These are phyloP conservation scores for Stentor roeselii DNA, from an alignment of 73 alveolate species.

Conservation along the genomic window DNA sequence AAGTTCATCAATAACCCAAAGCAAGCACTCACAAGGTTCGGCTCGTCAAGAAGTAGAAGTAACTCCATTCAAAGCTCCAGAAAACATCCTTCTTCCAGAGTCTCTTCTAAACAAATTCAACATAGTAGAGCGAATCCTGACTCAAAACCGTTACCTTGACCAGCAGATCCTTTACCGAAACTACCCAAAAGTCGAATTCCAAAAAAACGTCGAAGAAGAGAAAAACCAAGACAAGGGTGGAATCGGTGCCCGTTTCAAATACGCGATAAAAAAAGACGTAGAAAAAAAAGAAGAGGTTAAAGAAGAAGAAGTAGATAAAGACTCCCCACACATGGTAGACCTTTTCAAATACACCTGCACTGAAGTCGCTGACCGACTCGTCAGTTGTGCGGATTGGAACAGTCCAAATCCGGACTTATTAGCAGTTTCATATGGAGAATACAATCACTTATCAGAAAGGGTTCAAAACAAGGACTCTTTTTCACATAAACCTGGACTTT, in stretches of 20 bases:
- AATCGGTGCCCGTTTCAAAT: constrained; percentile 27
- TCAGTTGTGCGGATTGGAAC: constrained; percentile 95
- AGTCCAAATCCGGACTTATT: constrained; percentile 85
- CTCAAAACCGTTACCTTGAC: constrained; percentile 91
- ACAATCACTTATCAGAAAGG: constrained; percentile 54
- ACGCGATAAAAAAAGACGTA: constrained; percentile 45
- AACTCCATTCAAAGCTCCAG: constrained; percentile 36
- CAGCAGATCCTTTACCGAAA: constrained; percentile 91
- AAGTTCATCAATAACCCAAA: constrained; percentile 15
- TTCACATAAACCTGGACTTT: constrained; percentile 67
- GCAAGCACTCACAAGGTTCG: constrained; percentile 22
- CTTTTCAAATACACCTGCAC: constrained; percentile 83
- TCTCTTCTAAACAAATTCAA: constrained; percentile 34
- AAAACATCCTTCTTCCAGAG: constrained; percentile 41
- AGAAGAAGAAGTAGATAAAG: constrained; percentile 66
- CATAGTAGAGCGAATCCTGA: constrained; percentile 92
- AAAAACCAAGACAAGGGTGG: constrained; percentile 58
- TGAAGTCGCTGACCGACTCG: constrained; percentile 71
- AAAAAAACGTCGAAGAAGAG: constrained; percentile 56
- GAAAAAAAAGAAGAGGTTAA: constrained; percentile 78
- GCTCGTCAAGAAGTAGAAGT: constrained; percentile 2
- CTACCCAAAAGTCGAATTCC: constrained; percentile 89
- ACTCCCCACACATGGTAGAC: constrained; percentile 66
- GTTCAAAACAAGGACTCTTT: not conserved
- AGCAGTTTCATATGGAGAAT: constrained; percentile 94